These are phyloP conservation scores for Myrica gale DNA, from an alignment of 306 rosid genomes.

Conservation along the genomic window DNA sequence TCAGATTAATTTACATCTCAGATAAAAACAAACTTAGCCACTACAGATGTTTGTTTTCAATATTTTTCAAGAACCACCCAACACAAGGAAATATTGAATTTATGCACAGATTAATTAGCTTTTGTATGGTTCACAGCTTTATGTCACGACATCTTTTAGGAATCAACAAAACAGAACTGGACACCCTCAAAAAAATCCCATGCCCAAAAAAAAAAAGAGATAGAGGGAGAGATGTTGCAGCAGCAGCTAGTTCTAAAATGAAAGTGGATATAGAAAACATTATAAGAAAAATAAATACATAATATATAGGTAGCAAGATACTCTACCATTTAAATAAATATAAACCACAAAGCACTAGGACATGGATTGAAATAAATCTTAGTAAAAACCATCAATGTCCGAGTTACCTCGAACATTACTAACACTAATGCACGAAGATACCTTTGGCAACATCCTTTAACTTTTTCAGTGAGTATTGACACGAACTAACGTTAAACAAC, in stretches of 20 bases:
- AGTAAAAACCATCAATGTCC: neutral
- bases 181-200: neutral
- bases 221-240: neutral
- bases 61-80: neutral
- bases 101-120: neutral
- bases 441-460: neutral
- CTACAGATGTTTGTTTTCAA: no score
- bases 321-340: neutral
- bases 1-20: slow-evolving; percentile 4
- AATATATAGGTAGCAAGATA: neutral
- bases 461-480: neutral
- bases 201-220: neutral
- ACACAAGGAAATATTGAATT: neutral
- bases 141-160: neutral
- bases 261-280: neutral
- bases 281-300: neutral
- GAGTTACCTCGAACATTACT: neutral
- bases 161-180: slow-evolving; percentile 4
- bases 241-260: neutral
- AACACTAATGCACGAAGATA: neutral
- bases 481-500: neutral
- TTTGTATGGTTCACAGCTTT: neutral
- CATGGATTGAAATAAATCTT: neutral
- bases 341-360: neutral
- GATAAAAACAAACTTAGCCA: neutral